Percentiles rank a stretch among this genome's conserved stretches.
phyloP scores from a whole-genome alignment of 805 yeast genomes.

The Barnettozyma populi region DNA sequence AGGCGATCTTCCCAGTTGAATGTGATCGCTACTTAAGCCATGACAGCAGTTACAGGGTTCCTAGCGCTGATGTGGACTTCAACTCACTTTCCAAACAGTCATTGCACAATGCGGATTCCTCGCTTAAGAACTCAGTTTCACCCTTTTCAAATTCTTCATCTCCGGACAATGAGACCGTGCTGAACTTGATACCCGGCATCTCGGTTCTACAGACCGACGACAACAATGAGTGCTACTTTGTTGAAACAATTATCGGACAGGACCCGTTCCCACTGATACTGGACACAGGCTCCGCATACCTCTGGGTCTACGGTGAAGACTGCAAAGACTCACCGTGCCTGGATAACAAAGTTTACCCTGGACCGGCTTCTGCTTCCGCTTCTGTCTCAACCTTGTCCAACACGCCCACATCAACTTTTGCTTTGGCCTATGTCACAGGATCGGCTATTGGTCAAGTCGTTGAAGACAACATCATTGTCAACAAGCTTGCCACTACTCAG shows the following conservation, averaged over 20 bases:
- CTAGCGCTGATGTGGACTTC: slow-evolving; percentile 3
- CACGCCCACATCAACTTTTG: slow-evolving; percentile 32
- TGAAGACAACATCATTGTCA: slow-evolving; percentile 30
- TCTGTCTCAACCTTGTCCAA: slow-evolving; percentile 8
- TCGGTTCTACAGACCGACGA: slow-evolving; percentile 24
- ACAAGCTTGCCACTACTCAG: slow-evolving; percentile 28
- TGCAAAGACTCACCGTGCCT: slow-evolving; percentile 44
- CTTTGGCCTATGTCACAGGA: slow-evolving; percentile 49
- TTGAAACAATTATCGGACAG: slow-evolving; percentile 36
- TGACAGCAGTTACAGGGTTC: slow-evolving; percentile 1
- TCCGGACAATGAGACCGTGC: slow-evolving; percentile 6
- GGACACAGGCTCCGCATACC: slow-evolving; percentile 61
- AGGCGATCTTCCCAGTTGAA: slow-evolving; percentile 6
- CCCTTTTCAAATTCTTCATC: slow-evolving; percentile 9
- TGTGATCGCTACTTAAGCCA: slow-evolving; percentile 1
- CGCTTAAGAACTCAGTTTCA: neutral
- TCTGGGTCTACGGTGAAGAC: slow-evolving; percentile 54
- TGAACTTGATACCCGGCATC: slow-evolving; percentile 26
- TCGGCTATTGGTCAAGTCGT: slow-evolving; percentile 45
- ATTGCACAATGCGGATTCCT: neutral
- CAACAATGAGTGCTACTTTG: slow-evolving; percentile 32
- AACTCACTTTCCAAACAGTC: neutral
- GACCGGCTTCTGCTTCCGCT: slow-evolving; percentile 10
- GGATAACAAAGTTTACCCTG: slow-evolving; percentile 24
- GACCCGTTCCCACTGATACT: slow-evolving; percentile 45